phyloP scores from a whole-genome alignment of 768 basidiomycete species.

The Nidularia pulvinata region DNA sequence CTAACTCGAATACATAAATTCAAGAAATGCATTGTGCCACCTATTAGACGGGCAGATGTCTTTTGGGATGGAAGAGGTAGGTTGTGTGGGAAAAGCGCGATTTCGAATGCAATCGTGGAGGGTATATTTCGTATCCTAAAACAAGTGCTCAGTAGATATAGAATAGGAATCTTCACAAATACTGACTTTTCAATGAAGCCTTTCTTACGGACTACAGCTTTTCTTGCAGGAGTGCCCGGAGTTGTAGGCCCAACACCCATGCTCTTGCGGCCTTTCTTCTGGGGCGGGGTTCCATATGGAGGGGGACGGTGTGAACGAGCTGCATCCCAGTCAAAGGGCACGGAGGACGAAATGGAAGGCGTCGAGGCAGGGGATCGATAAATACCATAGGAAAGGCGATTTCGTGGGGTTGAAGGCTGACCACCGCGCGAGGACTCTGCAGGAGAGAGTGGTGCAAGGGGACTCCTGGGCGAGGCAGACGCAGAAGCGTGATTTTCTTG shows the following conservation, averaged over 20 bases:
- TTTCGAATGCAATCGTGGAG: constrained; percentile 72
- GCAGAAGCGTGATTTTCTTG: constrained; percentile 45
- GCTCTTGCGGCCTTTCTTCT: constrained; percentile 43
- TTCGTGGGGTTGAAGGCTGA: constrained; percentile 39
- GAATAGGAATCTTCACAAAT: not conserved
- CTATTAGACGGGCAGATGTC: constrained; percentile 67
- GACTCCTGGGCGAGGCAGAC: constrained; percentile 29
- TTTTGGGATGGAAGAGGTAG: constrained; percentile 69
- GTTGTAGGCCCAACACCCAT: constrained; percentile 22
- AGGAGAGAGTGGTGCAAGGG: constrained; percentile 11
- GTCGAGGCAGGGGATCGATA: constrained; percentile 64
- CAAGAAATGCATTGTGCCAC: constrained; percentile 61
- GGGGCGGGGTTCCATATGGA: constrained; percentile 67
- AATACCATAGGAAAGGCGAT: constrained; percentile 47
- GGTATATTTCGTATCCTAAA: constrained; percentile 64
- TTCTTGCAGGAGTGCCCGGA: constrained; percentile 39
- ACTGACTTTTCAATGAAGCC: constrained; percentile 60
- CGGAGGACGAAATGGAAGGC: constrained; percentile 73
- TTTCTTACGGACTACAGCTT: constrained; percentile 64
- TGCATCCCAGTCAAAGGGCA: constrained; percentile 89
- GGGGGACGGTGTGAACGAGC: constrained; percentile 69
- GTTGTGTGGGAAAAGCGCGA: constrained; percentile 84
- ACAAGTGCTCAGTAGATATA: constrained; percentile 5
- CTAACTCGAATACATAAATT: constrained; percentile 67
- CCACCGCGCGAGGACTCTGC: constrained; percentile 27